Percentiles rank a stretch among this genome's conserved stretches.
Conservation (phyloP, 805 yeast genomes). For the Brettanomyces sp. region DNA sequence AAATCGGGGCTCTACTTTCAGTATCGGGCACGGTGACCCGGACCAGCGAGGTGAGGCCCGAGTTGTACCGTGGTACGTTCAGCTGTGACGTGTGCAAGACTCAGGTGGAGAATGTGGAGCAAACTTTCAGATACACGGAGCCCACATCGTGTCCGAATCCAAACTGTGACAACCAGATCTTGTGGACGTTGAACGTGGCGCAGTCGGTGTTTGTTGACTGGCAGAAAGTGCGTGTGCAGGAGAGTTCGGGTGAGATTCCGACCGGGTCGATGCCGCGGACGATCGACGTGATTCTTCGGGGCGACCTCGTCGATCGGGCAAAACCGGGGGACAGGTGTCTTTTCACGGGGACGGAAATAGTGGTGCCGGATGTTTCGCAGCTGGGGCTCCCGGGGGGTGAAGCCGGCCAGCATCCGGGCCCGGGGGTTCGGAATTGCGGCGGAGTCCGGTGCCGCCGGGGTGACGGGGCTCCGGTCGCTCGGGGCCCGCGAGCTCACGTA, state of each 20-base stretch:
- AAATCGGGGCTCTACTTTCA: constrained; percentile 74
- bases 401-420: constrained; percentile 65
- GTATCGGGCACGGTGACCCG: constrained; percentile 94
- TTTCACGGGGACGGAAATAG: constrained; percentile 91
- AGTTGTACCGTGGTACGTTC: constrained; percentile 76
- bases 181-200: constrained; percentile 76
- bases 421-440: constrained; percentile 41
- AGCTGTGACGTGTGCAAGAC: constrained; percentile 86
- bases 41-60: constrained; percentile 95
- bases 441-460: constrained; percentile 75
- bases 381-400: constrained; percentile 88
- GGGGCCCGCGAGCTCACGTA: constrained; percentile 94
- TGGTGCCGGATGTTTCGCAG: constrained; percentile 89
- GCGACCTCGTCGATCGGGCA: constrained; percentile 90
- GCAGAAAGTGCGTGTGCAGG: constrained; percentile 94
- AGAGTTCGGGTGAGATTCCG: constrained; percentile 92
- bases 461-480: constrained; percentile 78
- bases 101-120: constrained; percentile 81
- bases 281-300: constrained; percentile 82
- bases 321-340: constrained; percentile 95
- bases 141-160: constrained; percentile 89
- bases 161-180: constrained; percentile 74
- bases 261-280: constrained; percentile 99
- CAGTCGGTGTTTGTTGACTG: constrained; percentile 89
- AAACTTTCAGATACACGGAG: constrained; percentile 85